phyloP scores from a whole-genome alignment of 352 stramenopile genomes.

The Elongisporangium prolatum region DNA sequence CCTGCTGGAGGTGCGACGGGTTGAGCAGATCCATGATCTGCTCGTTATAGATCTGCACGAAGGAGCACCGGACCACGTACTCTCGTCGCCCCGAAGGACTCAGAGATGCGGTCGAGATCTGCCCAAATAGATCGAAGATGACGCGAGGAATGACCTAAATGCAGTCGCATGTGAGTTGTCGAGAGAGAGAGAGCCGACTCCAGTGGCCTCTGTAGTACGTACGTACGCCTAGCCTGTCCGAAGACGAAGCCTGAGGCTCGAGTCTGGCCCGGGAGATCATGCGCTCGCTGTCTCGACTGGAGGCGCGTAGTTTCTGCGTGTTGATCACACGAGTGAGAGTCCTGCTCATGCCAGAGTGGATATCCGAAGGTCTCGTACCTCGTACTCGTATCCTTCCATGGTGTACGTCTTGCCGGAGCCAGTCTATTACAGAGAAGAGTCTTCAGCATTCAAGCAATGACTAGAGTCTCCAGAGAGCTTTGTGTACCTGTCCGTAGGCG shows the following conservation, averaged over 20 bases:
- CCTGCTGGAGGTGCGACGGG: conserved; percentile 22
- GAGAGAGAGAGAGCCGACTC: not conserved
- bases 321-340: not conserved
- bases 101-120: conserved; percentile 13
- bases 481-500: conserved; percentile 40
- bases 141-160: conserved; percentile 44
- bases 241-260: conserved; percentile 6
- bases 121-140: conserved; percentile 38
- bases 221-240: conserved; percentile 28
- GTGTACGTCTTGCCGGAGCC: conserved; percentile 59
- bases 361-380: conserved; percentile 12
- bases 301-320: conserved; percentile 4
- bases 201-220: not conserved
- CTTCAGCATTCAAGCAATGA: not conserved
- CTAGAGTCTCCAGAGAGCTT: not conserved
- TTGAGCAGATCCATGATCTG: conserved; percentile 65
- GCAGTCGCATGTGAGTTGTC: conserved; percentile 1
- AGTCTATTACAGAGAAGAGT: conserved; percentile 18
- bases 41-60: conserved; percentile 92
- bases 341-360: not conserved
- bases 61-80: conserved; percentile 60
- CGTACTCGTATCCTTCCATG: conserved; percentile 60
- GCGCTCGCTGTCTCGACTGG: conserved; percentile 4
- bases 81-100: conserved; percentile 16
- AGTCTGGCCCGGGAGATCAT: conserved; percentile 13